Base-by-base conservation (phyloP, 1,139 yeast species). In the Yamadazyma kanchanaburiensis region DNA sequence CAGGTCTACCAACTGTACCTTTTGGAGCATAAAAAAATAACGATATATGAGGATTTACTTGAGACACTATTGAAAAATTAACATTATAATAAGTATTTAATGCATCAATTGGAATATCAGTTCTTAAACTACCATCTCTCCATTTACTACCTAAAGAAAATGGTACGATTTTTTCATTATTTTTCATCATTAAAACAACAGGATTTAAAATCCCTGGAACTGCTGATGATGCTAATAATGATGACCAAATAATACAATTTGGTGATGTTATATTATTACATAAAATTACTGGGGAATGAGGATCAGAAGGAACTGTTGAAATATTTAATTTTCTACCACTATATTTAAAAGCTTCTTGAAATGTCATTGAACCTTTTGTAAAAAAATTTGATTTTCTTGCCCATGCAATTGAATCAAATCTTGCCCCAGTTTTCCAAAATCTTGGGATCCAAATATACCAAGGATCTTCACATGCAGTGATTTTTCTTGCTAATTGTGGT, bases 131-230 rank as follows among this genome's bases (percentile, higher is more conserved):
- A 0, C 89, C 89, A 52, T 81, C 89, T 41, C 79, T 68, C 88
- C 88, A 81, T 48, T 77, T 77, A 44, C 72, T 77, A 0, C 94
- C 94, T 43, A 83, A 67, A 15, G 84, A 77, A 48, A 80, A 83
- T 2, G 94, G 91, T 3, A 68, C 64, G 5, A 80, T 67, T 26
- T 55, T 44, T 4, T 53, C 51, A 18, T 64, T 63, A 27, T 69
- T 69, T 43, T 80, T 81, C 77, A 77, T 80, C 89, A 83, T 80
- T 32, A 84, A 58, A 5, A 81, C 87, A 17, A 83, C 91, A 0
- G 94, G 94, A 38, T 81, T 80, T 34, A 84, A 59, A n/a, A 84
- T 80, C 0, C 94, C 94, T 0, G 94, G 94, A 6, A 84, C 94
- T 0, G 94, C 94, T 4, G 87, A 76, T 9, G 88, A 79, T 0